phyloP scores from a whole-genome alignment of 768 basidiomycete species.

The Tricholoma matsutake region DNA sequence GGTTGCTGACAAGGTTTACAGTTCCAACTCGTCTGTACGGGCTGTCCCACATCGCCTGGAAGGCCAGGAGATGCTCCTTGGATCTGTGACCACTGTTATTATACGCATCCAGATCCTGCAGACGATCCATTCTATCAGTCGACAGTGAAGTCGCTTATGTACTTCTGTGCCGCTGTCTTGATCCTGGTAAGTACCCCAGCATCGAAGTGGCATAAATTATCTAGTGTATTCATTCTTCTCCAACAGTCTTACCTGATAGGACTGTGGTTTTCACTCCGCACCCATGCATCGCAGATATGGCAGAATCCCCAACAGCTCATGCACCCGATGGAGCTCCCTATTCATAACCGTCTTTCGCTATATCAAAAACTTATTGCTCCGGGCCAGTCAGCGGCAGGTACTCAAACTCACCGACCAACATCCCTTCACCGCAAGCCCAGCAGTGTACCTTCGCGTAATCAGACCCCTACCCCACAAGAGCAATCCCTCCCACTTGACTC shows the following conservation, averaged over 20 bases:
- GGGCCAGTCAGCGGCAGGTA: conserved; percentile 17
- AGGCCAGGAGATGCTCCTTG: conserved; percentile 52
- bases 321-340: conserved; percentile 59
- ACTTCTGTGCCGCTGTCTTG: conserved; percentile 88
- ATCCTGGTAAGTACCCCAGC: conserved; percentile 68
- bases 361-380: conserved; percentile 58
- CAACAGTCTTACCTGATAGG: conserved; percentile 91
- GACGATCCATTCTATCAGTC: conserved; percentile 96
- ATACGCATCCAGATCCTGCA: conserved; percentile 90
- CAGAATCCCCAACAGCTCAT: conserved; percentile 90
- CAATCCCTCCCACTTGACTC: conserved; percentile 8
- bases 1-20: conserved; percentile 29
- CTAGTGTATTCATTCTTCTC: neutral
- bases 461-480: conserved; percentile 23
- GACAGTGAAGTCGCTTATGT: conserved; percentile 94
- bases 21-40: conserved; percentile 87
- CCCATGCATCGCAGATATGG: conserved; percentile 98
- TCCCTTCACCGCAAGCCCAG: conserved; percentile 47
- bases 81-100: conserved; percentile 91
- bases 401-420: conserved; percentile 24
- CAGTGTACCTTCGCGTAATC: conserved; percentile 16
- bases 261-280: conserved; percentile 97
- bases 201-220: conserved; percentile 11
- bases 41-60: conserved; percentile 57
- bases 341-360: conserved; percentile 54